phyloP scores from a whole-genome alignment of 1,284 basidiomycete species.

The Cryptococcus sp. region DNA sequence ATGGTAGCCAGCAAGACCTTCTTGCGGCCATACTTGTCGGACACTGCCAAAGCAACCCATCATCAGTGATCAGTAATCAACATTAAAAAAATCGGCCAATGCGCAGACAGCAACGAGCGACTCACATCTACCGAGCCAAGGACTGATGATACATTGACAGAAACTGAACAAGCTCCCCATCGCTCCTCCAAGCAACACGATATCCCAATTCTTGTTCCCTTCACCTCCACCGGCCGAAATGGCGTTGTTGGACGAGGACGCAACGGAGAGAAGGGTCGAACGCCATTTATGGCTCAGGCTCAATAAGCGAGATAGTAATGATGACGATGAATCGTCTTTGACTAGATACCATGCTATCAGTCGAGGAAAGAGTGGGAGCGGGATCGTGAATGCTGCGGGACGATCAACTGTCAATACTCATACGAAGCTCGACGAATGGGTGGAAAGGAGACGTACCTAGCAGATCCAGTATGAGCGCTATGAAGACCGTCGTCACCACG shows the following conservation, averaged over 20 bases:
- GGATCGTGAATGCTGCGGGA: constrained; percentile 79
- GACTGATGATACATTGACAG: constrained; percentile 83
- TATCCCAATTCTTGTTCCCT: constrained; percentile 42
- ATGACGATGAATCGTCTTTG: constrained; percentile 51
- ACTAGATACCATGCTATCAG: constrained; percentile 73
- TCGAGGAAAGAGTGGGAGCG: constrained; percentile 85
- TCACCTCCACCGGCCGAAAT: constrained; percentile 5
- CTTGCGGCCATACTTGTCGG: constrained; percentile 80
- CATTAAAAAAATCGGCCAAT: not conserved
- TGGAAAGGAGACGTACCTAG: constrained; percentile 59
- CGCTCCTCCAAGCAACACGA: constrained; percentile 64
- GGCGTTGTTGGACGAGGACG: not conserved
- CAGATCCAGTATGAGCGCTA: constrained; percentile 81
- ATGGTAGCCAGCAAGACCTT: constrained; percentile 76
- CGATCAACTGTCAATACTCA: constrained; percentile 1
- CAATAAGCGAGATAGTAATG: constrained; percentile 71
- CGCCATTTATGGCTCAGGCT: constrained; percentile 64
- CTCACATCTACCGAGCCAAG: constrained; percentile 68
- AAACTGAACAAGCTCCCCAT: constrained; percentile 88
- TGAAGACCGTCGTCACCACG: constrained; percentile 70
- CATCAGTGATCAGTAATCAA: no score
- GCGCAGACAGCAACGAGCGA: constrained; percentile 1
- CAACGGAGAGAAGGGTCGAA: constrained; percentile 57
- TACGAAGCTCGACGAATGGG: not conserved
- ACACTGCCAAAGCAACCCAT: constrained; percentile 29